These are phyloP conservation scores for Neurospora terricola DNA, from an alignment of 495 filamentous ascomycete species.

Conservation along the genomic window DNA sequence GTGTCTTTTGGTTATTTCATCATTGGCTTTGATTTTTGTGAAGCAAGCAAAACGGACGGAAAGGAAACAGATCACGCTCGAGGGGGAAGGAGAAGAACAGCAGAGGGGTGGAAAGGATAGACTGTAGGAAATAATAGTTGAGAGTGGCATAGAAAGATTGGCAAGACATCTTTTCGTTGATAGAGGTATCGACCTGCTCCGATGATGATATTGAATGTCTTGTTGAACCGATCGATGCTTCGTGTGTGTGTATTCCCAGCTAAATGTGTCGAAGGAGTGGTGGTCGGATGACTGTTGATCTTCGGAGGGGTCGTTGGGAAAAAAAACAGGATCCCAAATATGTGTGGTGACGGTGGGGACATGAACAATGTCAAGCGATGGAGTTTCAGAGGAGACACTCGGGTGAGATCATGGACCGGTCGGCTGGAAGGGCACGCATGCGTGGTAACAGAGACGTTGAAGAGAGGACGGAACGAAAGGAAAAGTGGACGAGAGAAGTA, in stretches of 20 bases:
- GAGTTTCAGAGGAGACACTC: not conserved
- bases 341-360: too few relatives aligned
- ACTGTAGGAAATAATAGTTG: not conserved
- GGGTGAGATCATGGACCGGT: not conserved
- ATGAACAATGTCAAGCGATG: not conserved
- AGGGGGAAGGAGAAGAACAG: not conserved
- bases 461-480: not conserved
- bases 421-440: not conserved
- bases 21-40: not conserved
- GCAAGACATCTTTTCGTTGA: too few relatives aligned
- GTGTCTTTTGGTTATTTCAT: not conserved
- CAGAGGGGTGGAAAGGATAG: not conserved
- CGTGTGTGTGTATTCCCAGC: too few relatives aligned
- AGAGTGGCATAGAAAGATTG: too few relatives aligned
- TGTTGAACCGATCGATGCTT: too few relatives aligned
- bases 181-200: too few relatives aligned
- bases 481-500: not conserved
- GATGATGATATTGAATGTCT: too few relatives aligned
- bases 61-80: not conserved
- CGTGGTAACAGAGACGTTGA: not conserved
- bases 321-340: not conserved
- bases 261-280: not conserved
- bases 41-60: not conserved
- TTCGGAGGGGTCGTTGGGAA: rapidly evolving
- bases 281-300: not conserved